Evolutionary conservation across 345 rosid genomes (phyloP), one percentile per base, ranked within the genome.

Genomic region (Moringa oleifera): DNA sequence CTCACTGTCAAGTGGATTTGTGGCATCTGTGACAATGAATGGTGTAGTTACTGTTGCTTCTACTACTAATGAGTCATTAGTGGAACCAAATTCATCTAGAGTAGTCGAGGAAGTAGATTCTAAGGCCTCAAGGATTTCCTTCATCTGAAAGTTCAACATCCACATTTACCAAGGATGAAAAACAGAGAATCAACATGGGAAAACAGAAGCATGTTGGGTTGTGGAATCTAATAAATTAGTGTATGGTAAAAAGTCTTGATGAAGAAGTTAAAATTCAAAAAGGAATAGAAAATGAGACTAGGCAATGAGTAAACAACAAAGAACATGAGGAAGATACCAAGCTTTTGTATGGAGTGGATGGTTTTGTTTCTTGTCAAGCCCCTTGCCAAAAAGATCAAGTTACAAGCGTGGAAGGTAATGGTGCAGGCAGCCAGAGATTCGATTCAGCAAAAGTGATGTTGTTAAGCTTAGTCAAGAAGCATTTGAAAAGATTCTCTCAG

Each of bases 401-500:
- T 33, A 72, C 25, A 33, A 50, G n/a, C 54, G 59, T 33, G 21
- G 71, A 61, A 60, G 83, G 74, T 68, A 68, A 68, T 25, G 76
- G 71, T 10, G 74, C 62, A 71, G 71, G 25, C 46, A 51, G 46
- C 62, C 67, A n/a, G 53, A 71, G 67, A 58, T 53, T 68, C 80
- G 75, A 68, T 71, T 73, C 9, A 68, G 73, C 70, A 80, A 80
- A 63, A 71, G 68, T 2, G 81, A 81, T 65, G 95, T 89, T 33
- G 68, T 90, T 69, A 82, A 80, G 70, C 68, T 88, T 61, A 86
- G 90, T 52, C 80, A 79, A 75, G 91, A 85, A 80, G 97, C 96
- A 17, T 81, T 94, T 28, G 91, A 80, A 61, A 86, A 80, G 65
- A 83, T 94, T 69, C 91, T 94, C 25, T 77, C 82, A 62, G 95